Base-by-base conservation (phyloP, 345 rosid genomes). In the Brassica juncea region DNA sequence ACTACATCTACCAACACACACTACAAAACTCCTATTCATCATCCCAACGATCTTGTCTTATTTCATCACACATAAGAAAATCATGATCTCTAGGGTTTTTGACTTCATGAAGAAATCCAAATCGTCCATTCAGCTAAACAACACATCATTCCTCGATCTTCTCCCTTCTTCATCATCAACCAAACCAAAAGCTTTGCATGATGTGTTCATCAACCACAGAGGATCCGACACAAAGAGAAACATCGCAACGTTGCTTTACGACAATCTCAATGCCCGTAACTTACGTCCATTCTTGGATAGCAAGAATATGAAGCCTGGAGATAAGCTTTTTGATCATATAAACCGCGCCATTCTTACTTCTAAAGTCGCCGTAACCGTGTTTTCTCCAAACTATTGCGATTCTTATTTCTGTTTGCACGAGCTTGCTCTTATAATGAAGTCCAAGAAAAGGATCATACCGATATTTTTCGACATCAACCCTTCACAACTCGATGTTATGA, bases 201-300 rank as follows among this genome's bases (percentile, higher is more conserved):
- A 91, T 27, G 92, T 91, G 66, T 89, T 91, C 88, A 87, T 91
- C n/a, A 91, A 91, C 70, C 97, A 89, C 60, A 82, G 97, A 74
- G 88, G 97, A 5, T 15, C 82, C 7, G 97, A 89, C 85, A 89
- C 97, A 1, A 89, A 89, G 82, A 81, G 84, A 57, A 89, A 85
- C 15, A 81, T 89, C 0, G 91, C 77, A 4, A 80, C 86, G 12
- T 80, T 92, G 84, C 89, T 92, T 16, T 92, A 92, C 47, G 90
- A 92, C 70, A 75, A 85, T 12, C 90, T 92, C 9, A 72, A 58
- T n/a, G 15, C 85, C 59, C 37, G 75, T 25, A 82, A 83, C 25
- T 63, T 92, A 5, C 78, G 72, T 8, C 88, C 94, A 5, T 90
- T 91, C 88, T 70, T 92, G 84, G 97, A 91, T 67, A 80, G 78